Conservation (phyloP, 2,329 filamentous ascomycete species). For the Cercospora berteroae region DNA sequence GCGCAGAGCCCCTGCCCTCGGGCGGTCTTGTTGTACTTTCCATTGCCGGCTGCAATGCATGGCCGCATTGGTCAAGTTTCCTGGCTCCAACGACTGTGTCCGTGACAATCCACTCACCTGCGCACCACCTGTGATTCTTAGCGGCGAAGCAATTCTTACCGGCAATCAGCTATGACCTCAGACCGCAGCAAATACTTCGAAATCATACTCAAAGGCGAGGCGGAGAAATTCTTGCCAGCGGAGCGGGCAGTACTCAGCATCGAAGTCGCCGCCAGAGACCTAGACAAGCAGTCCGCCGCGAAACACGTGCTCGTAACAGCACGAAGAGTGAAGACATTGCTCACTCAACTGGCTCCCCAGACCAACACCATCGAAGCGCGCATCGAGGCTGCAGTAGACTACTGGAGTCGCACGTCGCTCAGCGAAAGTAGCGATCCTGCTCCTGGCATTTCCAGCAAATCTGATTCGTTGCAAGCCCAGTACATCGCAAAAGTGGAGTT, state of each 20-base stretch:
- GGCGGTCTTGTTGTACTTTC: not conserved
- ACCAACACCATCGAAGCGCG: not conserved
- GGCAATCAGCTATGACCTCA: not conserved
- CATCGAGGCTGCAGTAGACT: conserved; percentile 6
- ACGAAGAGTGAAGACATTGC: conserved; percentile 7
- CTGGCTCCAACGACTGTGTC: not conserved
- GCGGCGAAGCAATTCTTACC: not conserved
- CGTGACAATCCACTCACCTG: not conserved
- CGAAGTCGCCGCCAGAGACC: not conserved
- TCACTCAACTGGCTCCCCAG: conserved; percentile 8
- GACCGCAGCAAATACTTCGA: conserved; percentile 3
- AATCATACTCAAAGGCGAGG: conserved; percentile 4
- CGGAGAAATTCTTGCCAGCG: conserved; percentile 3
- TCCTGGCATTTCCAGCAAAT: not conserved
- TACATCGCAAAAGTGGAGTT: conserved; percentile 11
- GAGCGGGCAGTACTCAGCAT: conserved; percentile 11
- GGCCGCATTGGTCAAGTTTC: not conserved
- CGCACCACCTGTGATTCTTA: not conserved
- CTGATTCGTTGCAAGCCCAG: not conserved
- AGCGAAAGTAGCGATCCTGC: conserved; percentile 5
- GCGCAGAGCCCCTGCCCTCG: not conserved
- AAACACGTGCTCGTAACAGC: not conserved
- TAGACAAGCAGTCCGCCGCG: not conserved
- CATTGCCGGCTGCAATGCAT: not conserved
- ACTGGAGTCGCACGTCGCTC: conserved; percentile 18